Conservation (phyloP, 495 filamentous ascomycete genomes). For the Hapsidospora chrysogenum region DNA sequence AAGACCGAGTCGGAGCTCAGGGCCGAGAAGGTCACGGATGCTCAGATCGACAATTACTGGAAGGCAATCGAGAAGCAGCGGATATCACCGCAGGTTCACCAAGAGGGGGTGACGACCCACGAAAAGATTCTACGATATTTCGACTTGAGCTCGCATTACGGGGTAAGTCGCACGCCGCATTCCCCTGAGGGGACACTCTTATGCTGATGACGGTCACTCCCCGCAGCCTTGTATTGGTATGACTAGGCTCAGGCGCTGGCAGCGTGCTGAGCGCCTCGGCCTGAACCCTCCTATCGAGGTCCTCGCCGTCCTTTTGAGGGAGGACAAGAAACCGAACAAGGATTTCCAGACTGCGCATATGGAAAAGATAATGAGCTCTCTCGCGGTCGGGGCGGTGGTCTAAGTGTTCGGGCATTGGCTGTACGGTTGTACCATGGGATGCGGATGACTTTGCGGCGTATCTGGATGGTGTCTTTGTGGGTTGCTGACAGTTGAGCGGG, state of each 20-base stretch:
- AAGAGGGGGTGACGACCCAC: constrained; percentile 46
- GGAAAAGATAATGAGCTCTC: constrained; percentile 56
- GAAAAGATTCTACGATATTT: constrained; percentile 84
- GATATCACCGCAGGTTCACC: constrained; percentile 41
- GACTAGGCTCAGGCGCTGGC: constrained; percentile 67
- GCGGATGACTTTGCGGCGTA: neutral
- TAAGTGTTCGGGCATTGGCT: too few relatives aligned
- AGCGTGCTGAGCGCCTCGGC: constrained; percentile 59
- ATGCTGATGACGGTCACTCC: neutral
- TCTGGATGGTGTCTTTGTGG: neutral
- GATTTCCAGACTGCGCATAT: constrained; percentile 51
- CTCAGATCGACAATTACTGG: constrained; percentile 62
- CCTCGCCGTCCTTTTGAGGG: constrained; percentile 64
- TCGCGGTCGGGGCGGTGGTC: too few relatives aligned
- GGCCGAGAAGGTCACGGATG: constrained; percentile 43
- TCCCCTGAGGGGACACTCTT: neutral
- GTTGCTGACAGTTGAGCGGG: neutral
- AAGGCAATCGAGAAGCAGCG: constrained; percentile 41
- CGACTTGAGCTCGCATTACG: constrained; percentile 76
- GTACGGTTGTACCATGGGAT: too few relatives aligned
- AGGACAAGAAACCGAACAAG: constrained; percentile 34
- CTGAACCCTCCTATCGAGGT: constrained; percentile 83
- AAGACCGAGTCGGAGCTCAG: constrained; percentile 32
- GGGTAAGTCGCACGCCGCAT: constrained; percentile 39
- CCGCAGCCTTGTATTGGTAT: constrained; percentile 78